Evolutionary conservation across 495 filamentous ascomycete species (phyloP).

Genomic region (Aspergillus diversus): DNA sequence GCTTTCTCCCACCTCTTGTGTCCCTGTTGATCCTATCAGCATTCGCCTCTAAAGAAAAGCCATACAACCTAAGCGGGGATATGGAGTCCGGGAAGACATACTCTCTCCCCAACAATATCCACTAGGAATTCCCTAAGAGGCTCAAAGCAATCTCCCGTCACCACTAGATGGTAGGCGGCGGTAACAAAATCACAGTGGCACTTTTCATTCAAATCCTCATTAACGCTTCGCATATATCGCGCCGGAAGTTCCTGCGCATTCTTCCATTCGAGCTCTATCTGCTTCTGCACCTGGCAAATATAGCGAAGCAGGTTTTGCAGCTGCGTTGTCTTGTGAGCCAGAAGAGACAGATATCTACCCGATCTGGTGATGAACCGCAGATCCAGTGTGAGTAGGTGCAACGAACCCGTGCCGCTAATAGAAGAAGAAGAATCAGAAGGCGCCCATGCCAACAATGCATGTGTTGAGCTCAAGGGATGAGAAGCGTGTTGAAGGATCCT

Average conservation of each 20-base stretch:
- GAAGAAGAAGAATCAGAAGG: conserved; percentile 40
- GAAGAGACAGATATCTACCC: conserved; percentile 75
- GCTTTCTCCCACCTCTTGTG: conserved; percentile 96
- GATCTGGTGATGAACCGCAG: conserved; percentile 80
- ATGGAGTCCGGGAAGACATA: conserved; percentile 38
- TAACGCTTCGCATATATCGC: conserved; percentile 74
- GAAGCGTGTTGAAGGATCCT: conserved; percentile 61
- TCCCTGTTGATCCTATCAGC: conserved; percentile 58
- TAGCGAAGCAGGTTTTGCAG: conserved; percentile 86
- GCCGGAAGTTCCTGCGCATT: conserved; percentile 77
- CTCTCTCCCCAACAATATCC: conserved; percentile 82
- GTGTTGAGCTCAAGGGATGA: conserved; percentile 74
- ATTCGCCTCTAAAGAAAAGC: background rate
- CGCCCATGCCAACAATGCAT: conserved; percentile 73
- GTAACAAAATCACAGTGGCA: conserved; percentile 68
- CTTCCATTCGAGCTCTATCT: conserved; percentile 80
- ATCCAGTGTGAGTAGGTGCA: conserved; percentile 77
- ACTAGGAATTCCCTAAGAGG: conserved; percentile 85
- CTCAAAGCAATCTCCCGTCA: conserved; percentile 79
- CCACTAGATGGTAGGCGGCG: conserved; percentile 81
- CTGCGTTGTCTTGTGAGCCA: conserved; percentile 84
- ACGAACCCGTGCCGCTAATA: conserved; percentile 27
- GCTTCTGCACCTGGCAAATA: conserved; percentile 71
- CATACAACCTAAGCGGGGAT: background rate
- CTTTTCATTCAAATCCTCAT: conserved; percentile 64